A percentile compares a stretch with the other conserved stretches of the same genome.
phyloP scores from a whole-genome alignment of 1,284 basidiomycete genomes.

The Flammula alnicola region DNA sequence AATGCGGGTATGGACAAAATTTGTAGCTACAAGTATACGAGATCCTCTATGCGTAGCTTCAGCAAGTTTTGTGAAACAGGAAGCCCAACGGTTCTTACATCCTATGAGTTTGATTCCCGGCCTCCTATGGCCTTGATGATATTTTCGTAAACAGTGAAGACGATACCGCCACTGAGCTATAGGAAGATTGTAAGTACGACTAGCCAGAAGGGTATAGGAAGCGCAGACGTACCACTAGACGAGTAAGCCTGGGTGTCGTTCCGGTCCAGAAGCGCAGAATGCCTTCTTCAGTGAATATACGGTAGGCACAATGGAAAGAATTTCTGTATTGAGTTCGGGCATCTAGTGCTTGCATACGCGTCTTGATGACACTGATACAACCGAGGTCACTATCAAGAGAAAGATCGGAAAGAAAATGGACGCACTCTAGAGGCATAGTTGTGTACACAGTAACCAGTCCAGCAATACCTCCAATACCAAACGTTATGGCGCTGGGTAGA shows the following conservation, averaged over 20 bases:
- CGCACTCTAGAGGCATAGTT: slow-evolving; percentile 93
- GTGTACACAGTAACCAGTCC: slow-evolving; percentile 95
- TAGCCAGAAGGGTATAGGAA: slow-evolving; percentile 4
- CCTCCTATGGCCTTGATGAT: slow-evolving; percentile 51
- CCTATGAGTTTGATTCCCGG: slow-evolving; percentile 9
- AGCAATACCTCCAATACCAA: slow-evolving; percentile 92
- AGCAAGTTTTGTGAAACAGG: not conserved
- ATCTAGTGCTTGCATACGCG: slow-evolving; percentile 93
- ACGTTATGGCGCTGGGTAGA: slow-evolving; percentile 88
- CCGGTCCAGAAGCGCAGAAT: slow-evolving; percentile 93
- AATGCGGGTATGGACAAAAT: too few species aligned
- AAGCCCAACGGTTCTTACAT: not conserved
- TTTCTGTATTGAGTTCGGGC: slow-evolving; percentile 87
- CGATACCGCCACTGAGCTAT: slow-evolving; percentile 91
- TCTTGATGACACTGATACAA: slow-evolving; percentile 85
- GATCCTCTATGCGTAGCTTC: not conserved
- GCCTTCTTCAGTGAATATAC: slow-evolving; percentile 91
- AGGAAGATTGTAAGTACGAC: not conserved
- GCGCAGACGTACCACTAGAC: slow-evolving; percentile 78
- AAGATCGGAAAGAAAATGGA: slow-evolving; percentile 22
- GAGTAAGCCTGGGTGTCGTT: slow-evolving; percentile 85
- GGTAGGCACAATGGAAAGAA: slow-evolving; percentile 92
- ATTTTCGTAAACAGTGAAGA: slow-evolving; percentile 93
- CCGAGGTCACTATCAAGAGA: slow-evolving; percentile 3
- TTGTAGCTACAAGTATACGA: too few species aligned